A percentile compares a stretch with the other conserved stretches of the same genome.
Evolutionary conservation across 352 stramenopile genomes (phyloP).

Genomic region (Globisporangium orthogonon): DNA sequence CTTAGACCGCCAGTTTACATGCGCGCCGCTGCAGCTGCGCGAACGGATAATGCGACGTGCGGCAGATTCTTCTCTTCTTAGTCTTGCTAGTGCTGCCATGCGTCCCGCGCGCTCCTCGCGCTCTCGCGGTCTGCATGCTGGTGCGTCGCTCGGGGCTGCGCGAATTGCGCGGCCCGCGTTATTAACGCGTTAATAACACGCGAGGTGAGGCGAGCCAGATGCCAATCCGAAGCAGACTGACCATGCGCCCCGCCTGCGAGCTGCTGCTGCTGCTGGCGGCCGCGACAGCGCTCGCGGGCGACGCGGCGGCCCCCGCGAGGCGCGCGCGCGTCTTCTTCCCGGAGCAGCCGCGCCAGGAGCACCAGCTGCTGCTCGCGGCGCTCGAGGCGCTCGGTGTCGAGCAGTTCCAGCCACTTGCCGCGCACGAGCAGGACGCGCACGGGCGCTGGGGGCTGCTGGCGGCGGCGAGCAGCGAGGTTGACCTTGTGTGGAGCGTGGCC

Average conservation of each 20-base stretch:
- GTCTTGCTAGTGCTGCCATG: not conserved
- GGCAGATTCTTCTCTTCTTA: not conserved
- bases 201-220: no score
- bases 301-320: not conserved
- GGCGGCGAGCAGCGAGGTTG: slow-evolving; percentile 37
- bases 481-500: slow-evolving; percentile 59
- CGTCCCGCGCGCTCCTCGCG: no score
- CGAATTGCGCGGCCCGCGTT: no score
- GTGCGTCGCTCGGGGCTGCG: not conserved
- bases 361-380: slow-evolving; percentile 41
- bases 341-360: slow-evolving; percentile 26
- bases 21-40: not conserved
- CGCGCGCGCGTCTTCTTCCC: slow-evolving; percentile 44
- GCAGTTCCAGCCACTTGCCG: slow-evolving; percentile 26
- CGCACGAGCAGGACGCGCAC: slow-evolving; percentile 12
- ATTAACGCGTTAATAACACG: no score
- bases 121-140: not conserved
- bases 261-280: slow-evolving; percentile 5
- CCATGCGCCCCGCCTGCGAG: no score
- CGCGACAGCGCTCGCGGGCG: not conserved
- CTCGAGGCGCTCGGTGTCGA: slow-evolving; percentile 47
- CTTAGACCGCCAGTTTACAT: not conserved
- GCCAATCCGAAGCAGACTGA: no score
- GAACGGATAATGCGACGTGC: not conserved
- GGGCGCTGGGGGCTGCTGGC: slow-evolving; percentile 36